Percentiles rank a stretch among this genome's conserved stretches.
phyloP scores from a whole-genome alignment of 2,329 filamentous ascomycete genomes.

The Paracoccidioides lutzii region DNA sequence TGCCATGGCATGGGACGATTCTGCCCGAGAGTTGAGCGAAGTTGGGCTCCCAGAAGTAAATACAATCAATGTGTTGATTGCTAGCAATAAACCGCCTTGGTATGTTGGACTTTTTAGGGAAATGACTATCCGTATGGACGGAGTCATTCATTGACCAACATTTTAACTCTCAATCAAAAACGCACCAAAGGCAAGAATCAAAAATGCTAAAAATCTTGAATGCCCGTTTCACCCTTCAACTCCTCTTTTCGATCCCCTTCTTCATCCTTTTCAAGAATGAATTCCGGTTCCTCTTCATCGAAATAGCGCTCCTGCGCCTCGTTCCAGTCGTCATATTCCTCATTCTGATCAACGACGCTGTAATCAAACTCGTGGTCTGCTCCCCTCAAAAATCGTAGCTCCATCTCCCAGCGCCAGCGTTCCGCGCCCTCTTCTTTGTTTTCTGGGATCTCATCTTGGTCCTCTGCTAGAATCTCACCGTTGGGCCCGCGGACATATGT shows the following conservation, averaged over 20 bases:
- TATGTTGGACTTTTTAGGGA: neutral
- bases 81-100: no score
- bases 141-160: neutral
- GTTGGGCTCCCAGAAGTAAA: neutral
- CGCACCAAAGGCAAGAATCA: neutral
- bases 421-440: constrained; percentile 53
- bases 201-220: constrained; percentile 54
- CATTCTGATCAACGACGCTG: constrained; percentile 52
- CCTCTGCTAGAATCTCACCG: constrained; percentile 46
- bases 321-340: constrained; percentile 55
- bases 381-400: constrained; percentile 60
- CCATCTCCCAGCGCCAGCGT: constrained; percentile 61
- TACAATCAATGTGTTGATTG: no score
- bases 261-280: constrained; percentile 39
- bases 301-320: constrained; percentile 65
- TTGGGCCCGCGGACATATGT: constrained; percentile 39
- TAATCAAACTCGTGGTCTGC: constrained; percentile 73
- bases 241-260: constrained; percentile 18
- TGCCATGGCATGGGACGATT: neutral
- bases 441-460: constrained; percentile 43
- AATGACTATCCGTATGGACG: neutral
- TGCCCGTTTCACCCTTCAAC: constrained; percentile 50
- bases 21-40: neutral
- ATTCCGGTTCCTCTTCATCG: constrained; percentile 61
- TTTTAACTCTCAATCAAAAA: no score